Conservation (phyloP, 371 early-diverging fungal species). For the Phascolomyces articulosus region DNA sequence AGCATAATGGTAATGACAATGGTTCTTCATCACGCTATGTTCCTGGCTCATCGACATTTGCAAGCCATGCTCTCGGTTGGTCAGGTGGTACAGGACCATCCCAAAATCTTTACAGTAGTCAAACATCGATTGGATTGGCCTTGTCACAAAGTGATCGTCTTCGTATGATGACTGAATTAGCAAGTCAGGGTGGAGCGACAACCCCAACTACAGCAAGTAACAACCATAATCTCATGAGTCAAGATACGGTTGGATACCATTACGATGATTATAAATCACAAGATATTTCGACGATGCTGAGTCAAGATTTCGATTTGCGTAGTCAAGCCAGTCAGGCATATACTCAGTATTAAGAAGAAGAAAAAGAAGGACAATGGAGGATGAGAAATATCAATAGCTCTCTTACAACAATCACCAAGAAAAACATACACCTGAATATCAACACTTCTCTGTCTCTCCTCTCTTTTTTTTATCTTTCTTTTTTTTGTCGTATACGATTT, state of each 20-base stretch:
- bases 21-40: slow-evolving; percentile 38
- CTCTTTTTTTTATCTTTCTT: too few relatives aligned
- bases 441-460: too few relatives aligned
- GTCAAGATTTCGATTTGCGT: slow-evolving; percentile 54
- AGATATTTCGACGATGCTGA: slow-evolving; percentile 52
- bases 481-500: too few relatives aligned
- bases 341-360: slow-evolving; percentile 38
- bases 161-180: slow-evolving; percentile 57
- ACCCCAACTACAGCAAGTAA: background rate
- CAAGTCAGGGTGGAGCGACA: slow-evolving; percentile 33
- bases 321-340: slow-evolving; percentile 54
- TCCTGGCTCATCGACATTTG: slow-evolving; percentile 44
- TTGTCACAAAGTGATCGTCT: slow-evolving; percentile 72
- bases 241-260: slow-evolving; percentile 54
- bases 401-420: too few relatives aligned
- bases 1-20: slow-evolving; percentile 15
- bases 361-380: background rate
- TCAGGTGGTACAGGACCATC: slow-evolving; percentile 17
- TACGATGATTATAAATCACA: slow-evolving; percentile 67
- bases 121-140: slow-evolving; percentile 54
- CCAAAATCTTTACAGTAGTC: slow-evolving; percentile 55
- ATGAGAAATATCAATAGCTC: too few relatives aligned
- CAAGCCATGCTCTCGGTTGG: slow-evolving; percentile 45
- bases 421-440: too few relatives aligned
- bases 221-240: slow-evolving; percentile 40